A percentile compares a stretch with the other conserved stretches of the same genome.
These are phyloP conservation scores for Seminavis robusta DNA, from an alignment of 108 stramenopile genomes.

Conservation along the genomic window DNA sequence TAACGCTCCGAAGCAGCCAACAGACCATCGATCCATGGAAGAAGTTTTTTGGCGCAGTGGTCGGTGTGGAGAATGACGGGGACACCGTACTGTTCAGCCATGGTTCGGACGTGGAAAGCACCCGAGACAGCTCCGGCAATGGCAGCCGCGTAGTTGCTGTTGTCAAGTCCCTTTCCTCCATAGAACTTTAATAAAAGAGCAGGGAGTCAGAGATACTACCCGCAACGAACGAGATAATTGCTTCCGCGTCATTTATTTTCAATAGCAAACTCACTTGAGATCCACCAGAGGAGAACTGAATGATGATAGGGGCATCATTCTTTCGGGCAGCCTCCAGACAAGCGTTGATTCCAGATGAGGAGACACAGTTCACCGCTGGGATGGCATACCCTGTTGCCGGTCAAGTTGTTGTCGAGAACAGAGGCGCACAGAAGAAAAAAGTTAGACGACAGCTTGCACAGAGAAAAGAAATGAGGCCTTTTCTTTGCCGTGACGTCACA, in stretches of 20 bases:
- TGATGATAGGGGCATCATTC: slow-evolving; percentile 89
- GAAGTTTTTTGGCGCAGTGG: slow-evolving; percentile 87
- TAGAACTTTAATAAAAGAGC: slow-evolving; percentile 56
- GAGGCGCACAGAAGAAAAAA: slow-evolving; percentile 1
- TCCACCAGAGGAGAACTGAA: slow-evolving; percentile 88
- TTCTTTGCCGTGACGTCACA: no score
- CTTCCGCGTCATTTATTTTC: no score
- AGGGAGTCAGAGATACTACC: not conserved
- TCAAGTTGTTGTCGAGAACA: no score
- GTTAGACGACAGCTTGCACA: no score
- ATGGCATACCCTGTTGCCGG: slow-evolving; percentile 72
- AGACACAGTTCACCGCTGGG: slow-evolving; percentile 93
- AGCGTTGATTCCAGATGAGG: slow-evolving; percentile 86
- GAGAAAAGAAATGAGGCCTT: no score
- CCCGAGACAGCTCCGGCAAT: slow-evolving; percentile 89
- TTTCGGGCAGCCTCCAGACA: slow-evolving; percentile 88
- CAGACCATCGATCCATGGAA: slow-evolving; percentile 94
- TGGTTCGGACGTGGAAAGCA: slow-evolving; percentile 90
- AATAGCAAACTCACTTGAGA: slow-evolving; percentile 61
- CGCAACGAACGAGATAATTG: not conserved
- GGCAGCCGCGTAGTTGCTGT: slow-evolving; percentile 75
- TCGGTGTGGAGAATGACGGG: slow-evolving; percentile 95
- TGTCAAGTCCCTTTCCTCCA: slow-evolving; percentile 87
- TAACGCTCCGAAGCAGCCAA: slow-evolving; percentile 74
- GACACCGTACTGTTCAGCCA: slow-evolving; percentile 93